phyloP scores from a whole-genome alignment of 306 rosid genomes.

The Corylus avellana region DNA sequence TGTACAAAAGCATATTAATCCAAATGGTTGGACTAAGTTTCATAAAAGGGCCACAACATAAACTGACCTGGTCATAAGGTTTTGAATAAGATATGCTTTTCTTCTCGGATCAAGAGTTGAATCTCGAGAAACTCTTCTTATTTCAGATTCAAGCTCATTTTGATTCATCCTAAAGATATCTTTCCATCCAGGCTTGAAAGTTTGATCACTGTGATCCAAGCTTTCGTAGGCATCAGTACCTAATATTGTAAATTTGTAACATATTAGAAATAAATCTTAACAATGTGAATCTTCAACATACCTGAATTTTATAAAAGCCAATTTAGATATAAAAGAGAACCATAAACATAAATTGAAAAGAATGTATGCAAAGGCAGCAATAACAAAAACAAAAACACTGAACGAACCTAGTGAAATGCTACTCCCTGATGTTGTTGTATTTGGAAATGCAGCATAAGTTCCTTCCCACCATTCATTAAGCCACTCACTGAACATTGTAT shows the following conservation, averaged over 20 bases:
- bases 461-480: slow-evolving; percentile 79
- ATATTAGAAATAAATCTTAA: neutral
- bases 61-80: slow-evolving; percentile 49
- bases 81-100: slow-evolving; percentile 60
- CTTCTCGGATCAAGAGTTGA: slow-evolving; percentile 76
- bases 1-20: slow-evolving; percentile 1
- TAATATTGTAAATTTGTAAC: slow-evolving; percentile 13
- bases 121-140: slow-evolving; percentile 66
- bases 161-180: slow-evolving; percentile 65
- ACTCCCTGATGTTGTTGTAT: slow-evolving; percentile 32
- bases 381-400: slow-evolving; percentile 13
- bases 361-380: neutral
- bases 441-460: slow-evolving; percentile 42
- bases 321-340: neutral
- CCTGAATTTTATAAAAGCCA: neutral
- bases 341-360: slow-evolving; percentile 4
- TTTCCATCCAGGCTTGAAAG: slow-evolving; percentile 83
- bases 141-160: slow-evolving; percentile 52
- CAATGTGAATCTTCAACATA: slow-evolving; percentile 5
- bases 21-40: slow-evolving; percentile 4
- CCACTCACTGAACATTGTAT: slow-evolving; percentile 81
- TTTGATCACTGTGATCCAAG: slow-evolving; percentile 51
- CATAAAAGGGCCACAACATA: slow-evolving; percentile 11
- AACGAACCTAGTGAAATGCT: slow-evolving; percentile 33
- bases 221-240: slow-evolving; percentile 37